Evolutionary conservation across 805 yeast genomes (phyloP).

Genomic region (Candida palmyrensis): DNA sequence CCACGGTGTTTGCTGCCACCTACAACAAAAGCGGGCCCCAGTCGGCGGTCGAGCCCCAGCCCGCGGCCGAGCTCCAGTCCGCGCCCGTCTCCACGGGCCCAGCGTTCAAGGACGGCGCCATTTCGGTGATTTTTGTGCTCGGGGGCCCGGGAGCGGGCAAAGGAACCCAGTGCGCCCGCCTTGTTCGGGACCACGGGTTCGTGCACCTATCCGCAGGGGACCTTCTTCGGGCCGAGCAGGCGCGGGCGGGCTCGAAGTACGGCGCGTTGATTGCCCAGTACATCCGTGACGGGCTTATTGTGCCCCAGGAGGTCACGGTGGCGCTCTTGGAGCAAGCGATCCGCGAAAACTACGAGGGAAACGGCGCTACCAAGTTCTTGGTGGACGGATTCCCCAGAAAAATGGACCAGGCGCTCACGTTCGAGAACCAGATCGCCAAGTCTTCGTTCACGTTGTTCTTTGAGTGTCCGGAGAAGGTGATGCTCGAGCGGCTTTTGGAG

Average conservation of each 20-base stretch:
- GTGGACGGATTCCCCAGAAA: conserved; percentile 97
- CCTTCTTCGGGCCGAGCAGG: conserved; percentile 86
- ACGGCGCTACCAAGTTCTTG: conserved; percentile 62
- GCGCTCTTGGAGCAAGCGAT: conserved; percentile 81
- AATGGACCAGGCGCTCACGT: conserved; percentile 96
- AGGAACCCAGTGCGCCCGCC: conserved; percentile 90
- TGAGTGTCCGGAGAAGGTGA: conserved; percentile 76
- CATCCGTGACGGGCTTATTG: conserved; percentile 85
- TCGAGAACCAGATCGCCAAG: conserved; percentile 72
- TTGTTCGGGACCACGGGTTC: conserved; percentile 76
- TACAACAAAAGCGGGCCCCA: conserved; percentile 40
- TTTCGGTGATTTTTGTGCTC: conserved; percentile 80
- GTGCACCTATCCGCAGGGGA: conserved; percentile 96
- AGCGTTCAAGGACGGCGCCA: conserved; percentile 61
- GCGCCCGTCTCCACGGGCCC: conserved; percentile 13
- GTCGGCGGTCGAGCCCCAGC: conserved; percentile 38
- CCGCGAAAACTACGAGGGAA: conserved; percentile 34
- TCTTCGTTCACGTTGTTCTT: conserved; percentile 70
- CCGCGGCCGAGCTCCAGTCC: conserved; percentile 13
- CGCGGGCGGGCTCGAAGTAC: conserved; percentile 71
- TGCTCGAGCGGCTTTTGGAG: conserved; percentile 79
- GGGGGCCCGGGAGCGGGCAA: conserved; percentile 99
- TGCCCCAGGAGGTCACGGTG: conserved; percentile 89
- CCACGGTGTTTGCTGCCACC: conserved; percentile 39
- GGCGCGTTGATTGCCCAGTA: conserved; percentile 82